phyloP scores from a whole-genome alignment of 129 eudicot species.

The Deinandra increscens region DNA sequence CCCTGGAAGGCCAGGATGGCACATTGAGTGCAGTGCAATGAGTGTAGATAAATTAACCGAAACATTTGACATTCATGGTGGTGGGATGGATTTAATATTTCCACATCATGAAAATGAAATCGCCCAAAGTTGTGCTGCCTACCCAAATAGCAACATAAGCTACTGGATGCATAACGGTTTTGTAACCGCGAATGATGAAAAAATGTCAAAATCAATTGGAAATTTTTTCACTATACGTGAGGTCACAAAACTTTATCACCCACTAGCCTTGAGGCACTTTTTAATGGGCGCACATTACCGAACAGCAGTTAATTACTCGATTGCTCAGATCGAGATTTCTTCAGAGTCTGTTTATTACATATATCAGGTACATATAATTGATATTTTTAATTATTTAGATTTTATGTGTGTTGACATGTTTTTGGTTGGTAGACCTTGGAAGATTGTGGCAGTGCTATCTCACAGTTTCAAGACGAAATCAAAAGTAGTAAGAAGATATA shows the following conservation, averaged over 20 bases:
- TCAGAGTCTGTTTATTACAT: slow-evolving; percentile 65
- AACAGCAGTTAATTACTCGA: slow-evolving; percentile 83
- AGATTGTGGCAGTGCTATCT: slow-evolving; percentile 58
- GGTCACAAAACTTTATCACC: slow-evolving; percentile 78
- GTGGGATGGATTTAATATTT: slow-evolving; percentile 86
- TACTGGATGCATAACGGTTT: slow-evolving; percentile 96
- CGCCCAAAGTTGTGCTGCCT: slow-evolving; percentile 92
- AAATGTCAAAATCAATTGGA: slow-evolving; percentile 78
- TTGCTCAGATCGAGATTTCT: slow-evolving; percentile 63
- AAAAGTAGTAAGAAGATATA: slow-evolving; percentile 32
- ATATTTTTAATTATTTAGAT: neutral
- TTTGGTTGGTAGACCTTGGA: slow-evolving; percentile 48
- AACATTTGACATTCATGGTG: slow-evolving; percentile 86
- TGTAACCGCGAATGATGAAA: slow-evolving; percentile 79
- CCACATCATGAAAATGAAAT: slow-evolving; percentile 97
- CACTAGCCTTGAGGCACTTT: slow-evolving; percentile 89
- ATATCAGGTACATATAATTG: slow-evolving; percentile 4
- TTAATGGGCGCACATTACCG: slow-evolving; percentile 85
- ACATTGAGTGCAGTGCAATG: slow-evolving; percentile 98
- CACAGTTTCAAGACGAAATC: slow-evolving; percentile 37
- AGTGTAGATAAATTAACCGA: slow-evolving; percentile 68
- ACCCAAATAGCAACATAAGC: slow-evolving; percentile 59
- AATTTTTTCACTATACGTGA: slow-evolving; percentile 87
- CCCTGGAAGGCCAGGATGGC: slow-evolving; percentile 99
- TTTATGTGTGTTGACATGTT: neutral